These are phyloP conservation scores for Saturnispora ahearnii DNA, from an alignment of 805 yeast genomes.

Conservation along the genomic window DNA sequence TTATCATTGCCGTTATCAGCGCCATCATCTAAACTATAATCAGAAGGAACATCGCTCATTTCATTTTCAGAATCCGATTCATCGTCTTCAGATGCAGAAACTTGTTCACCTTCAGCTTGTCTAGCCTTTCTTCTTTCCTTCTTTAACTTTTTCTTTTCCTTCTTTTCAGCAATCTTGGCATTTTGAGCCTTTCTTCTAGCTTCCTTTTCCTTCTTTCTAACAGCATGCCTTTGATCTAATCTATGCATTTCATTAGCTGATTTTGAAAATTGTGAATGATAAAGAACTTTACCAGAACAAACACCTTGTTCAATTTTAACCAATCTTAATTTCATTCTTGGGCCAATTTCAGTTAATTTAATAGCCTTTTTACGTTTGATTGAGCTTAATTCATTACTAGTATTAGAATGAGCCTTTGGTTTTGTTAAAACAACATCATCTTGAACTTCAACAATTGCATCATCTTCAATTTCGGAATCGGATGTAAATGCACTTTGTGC, in stretches of 20 bases:
- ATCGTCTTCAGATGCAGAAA: constrained; percentile 16
- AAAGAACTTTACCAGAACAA: constrained; percentile 80
- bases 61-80: constrained; percentile 18
- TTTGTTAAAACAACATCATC: constrained; percentile 20
- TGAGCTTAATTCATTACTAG: constrained; percentile 13
- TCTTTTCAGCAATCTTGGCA: constrained; percentile 67
- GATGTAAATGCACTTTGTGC: constrained; percentile 54
- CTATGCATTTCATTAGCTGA: constrained; percentile 48
- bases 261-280: constrained; percentile 66
- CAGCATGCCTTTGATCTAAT: constrained; percentile 60
- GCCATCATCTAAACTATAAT: constrained; percentile 17
- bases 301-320: constrained; percentile 88
- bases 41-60: constrained; percentile 19
- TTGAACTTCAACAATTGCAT: constrained; percentile 60
- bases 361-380: constrained; percentile 65
- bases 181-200: constrained; percentile 71
- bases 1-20: constrained; percentile 18
- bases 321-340: constrained; percentile 67
- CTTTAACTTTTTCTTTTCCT: constrained; percentile 63
- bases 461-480: constrained; percentile 92
- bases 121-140: constrained; percentile 48
- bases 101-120: constrained; percentile 30
- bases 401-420: constrained; percentile 14
- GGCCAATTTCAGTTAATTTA: constrained; percentile 88
- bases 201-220: constrained; percentile 51